Base-by-base conservation (phyloP, 2,329 filamentous ascomycete genomes). In the Sporothrix brunneoviolacea region DNA sequence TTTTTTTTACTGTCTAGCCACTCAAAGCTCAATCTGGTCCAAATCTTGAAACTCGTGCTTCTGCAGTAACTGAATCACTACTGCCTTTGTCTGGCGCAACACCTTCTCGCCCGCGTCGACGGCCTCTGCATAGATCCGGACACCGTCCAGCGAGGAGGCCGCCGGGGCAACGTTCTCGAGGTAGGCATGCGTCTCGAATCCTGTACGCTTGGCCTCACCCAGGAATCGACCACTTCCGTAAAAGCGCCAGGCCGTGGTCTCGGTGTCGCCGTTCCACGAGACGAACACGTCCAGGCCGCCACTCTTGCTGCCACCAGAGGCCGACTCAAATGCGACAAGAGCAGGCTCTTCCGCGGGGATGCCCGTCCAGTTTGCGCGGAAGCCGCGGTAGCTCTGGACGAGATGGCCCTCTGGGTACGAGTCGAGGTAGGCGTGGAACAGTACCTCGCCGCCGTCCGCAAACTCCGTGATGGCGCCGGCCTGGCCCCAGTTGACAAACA, bases 381-480 rank as follows among this genome's bases (percentile, higher is more conserved):
- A 62, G 2, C 57, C 55, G 9, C 61, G 58, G 43, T 63, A 63
- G 21, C 51, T 59, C 30, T 30, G 39, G 10, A 28, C 27, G 39
- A 71, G 67, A 45, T 72, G 69, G 7, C 42, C 42, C 9, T 10
- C 42, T 8, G 42, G 42, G 9, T 18, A 18, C 12, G 30, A 44
- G 28, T 44, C 42, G 4, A 44, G 42, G 42, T 44, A 44, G 2
- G 67, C 64, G 41, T 70, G 66, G 46, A 69, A 68, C 10, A 74
- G 59, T 3, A 69, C 59, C 8, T 64, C 61, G 21, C 70, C 70
- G 28, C 67, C 60, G 15, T 59, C 48, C 0, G 64, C 57, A 57
- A 64, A 75, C 55, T 79, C 75, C 12, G 67, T 73, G 53, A 68
- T 72, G 0, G 69, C 68, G 2, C 72, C 69, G 10, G 65, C 66